Percentiles rank a stretch among this genome's conserved stretches.
These are phyloP conservation scores for Eucalyptus sideroxylon DNA, from an alignment of 345 rosid species.

Conservation along the genomic window DNA sequence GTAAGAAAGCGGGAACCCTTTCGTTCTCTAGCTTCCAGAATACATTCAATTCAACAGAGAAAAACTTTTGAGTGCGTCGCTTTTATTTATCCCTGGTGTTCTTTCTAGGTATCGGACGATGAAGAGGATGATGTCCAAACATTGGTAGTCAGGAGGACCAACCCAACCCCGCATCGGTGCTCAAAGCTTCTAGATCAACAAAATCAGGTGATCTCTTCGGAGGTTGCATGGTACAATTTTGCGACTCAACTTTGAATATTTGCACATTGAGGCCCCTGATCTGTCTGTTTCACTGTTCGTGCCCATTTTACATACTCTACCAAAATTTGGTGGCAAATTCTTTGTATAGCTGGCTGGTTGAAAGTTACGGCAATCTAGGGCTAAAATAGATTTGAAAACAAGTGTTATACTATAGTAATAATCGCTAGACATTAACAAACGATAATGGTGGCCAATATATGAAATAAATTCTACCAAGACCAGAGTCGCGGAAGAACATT, in stretches of 20 bases:
- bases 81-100: not conserved
- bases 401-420: no score
- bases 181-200: conserved; percentile 29
- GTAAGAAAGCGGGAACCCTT: conserved; percentile 11
- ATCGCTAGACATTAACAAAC: no score
- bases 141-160: conserved; percentile 51
- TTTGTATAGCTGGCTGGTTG: not conserved
- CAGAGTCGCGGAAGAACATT: no score
- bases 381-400: no score
- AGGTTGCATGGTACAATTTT: not conserved
- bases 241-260: not conserved
- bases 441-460: no score
- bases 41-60: not conserved
- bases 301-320: not conserved
- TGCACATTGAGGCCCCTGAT: not conserved
- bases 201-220: conserved; percentile 17
- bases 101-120: conserved; percentile 8
- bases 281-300: not conserved
- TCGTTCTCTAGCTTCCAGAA: not conserved
- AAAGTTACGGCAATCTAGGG: no score
- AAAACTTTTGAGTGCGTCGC: not conserved
- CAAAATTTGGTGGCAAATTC: not conserved
- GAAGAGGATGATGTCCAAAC: conserved; percentile 48
- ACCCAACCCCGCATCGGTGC: conserved; percentile 24
- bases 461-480: no score